Conservation (phyloP, 1,139 yeast species). For the Saccharomycopsis hybrid region DNA sequence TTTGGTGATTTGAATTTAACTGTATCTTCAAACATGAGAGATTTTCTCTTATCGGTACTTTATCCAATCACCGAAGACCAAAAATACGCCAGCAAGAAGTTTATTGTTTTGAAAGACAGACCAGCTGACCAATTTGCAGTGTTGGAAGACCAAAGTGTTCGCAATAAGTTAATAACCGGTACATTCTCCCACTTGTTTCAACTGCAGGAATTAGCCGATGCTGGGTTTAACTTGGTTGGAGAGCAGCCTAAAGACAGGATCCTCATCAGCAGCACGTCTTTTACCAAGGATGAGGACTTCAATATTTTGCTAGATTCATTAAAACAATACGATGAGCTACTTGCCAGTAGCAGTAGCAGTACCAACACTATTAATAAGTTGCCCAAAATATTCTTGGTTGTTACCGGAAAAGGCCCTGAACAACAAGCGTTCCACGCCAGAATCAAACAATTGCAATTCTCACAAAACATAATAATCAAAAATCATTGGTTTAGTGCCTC, state of each 20-base stretch:
- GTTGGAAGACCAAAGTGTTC: not conserved
- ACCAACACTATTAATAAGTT: conserved; percentile 20
- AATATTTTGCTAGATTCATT: conserved; percentile 63
- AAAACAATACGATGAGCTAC: conserved; percentile 44
- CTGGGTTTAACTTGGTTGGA: conserved; percentile 1
- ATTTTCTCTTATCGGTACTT: conserved; percentile 51
- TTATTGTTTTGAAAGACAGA: conserved; percentile 60
- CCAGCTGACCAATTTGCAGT: conserved; percentile 58
- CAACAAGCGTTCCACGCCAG: conserved; percentile 42
- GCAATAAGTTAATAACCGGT: not conserved
- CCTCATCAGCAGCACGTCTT: conserved; percentile 81
- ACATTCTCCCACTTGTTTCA: conserved; percentile 3
- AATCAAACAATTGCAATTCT: conserved; percentile 39
- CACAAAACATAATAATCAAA: conserved; percentile 45
- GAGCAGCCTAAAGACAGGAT: conserved; percentile 51
- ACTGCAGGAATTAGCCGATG: not conserved
- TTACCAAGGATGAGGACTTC: conserved; percentile 94
- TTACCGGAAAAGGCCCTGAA: conserved; percentile 95
- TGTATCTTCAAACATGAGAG: conserved; percentile 72
- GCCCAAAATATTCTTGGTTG: conserved; percentile 56
- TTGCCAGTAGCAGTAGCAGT: conserved; percentile 4
- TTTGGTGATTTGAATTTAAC: conserved; percentile 68
- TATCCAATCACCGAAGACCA: conserved; percentile 31
- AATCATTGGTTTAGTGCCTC: conserved; percentile 74
- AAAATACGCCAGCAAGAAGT: conserved; percentile 33